Evolutionary conservation across 2,329 filamentous ascomycete genomes (phyloP), one percentile per base, ranked within the genome.

Genomic region (Hypoxylon sp.): DNA sequence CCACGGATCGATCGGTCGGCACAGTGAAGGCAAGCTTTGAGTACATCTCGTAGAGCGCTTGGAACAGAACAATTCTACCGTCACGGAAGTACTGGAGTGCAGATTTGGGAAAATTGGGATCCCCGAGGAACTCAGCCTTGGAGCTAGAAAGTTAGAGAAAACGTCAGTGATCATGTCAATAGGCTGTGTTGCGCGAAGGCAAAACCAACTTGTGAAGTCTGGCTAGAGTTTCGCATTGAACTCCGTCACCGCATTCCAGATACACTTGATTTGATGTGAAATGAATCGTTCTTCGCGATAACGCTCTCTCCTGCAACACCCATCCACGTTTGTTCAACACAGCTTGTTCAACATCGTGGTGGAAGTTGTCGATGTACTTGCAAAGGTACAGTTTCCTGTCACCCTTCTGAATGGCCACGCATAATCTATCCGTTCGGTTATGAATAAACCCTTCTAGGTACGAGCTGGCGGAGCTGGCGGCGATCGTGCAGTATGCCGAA

Each of bases 281-380:
- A 34, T 69, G 58, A n/a, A 72, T 69, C 0, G 67, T 63, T 17
- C 71, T 43, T 1, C 63, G 60, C 1, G 67, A 69, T 3, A 73
- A 60, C 1, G 58, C 71, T 19, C 63, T 59, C n/a, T 73, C 69
- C 43, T 69, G 71, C 2, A 72, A 36, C 1, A 70, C 71, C 69
- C 65, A 73, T 1, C 62, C 71, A 2, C 71, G 62, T 4, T 21
- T 63, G 36, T 62, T 72, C 17, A 70, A 51, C 0, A 34, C 34
- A 2, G 51, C 62, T 3, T 49, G 9, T 11, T 70, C 65, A 1
- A 72, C 69, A 36, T 74, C 64, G 3, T 23, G 17, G n/a, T 66
- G 38, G 17, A 73, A 72, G 23, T 72, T 30, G 23, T 73, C 72
- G 6, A 73, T 71, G 25, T 53, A 30, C 1, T 43, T 51, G 32